phyloP scores from a whole-genome alignment of 2,329 filamentous ascomycete genomes.

The Diplodia intermedia region DNA sequence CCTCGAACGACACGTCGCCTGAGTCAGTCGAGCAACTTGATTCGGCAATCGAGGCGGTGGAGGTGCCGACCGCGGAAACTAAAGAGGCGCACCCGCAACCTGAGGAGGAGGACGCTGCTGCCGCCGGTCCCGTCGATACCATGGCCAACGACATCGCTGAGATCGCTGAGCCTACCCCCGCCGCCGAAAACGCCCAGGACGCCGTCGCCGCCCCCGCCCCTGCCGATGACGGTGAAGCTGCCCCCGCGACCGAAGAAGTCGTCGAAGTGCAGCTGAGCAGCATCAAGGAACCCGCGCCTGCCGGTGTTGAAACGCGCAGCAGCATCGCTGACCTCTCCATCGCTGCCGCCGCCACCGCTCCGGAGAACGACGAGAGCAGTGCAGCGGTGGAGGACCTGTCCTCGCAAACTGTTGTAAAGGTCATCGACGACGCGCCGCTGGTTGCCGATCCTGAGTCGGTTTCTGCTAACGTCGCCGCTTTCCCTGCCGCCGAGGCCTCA shows the following conservation, averaged over 20 bases:
- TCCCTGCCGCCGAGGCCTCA: conserved; percentile 13
- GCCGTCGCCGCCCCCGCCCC: neutral
- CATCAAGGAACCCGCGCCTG: conserved; percentile 22
- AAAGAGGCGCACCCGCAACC: neutral
- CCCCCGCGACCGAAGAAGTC: neutral
- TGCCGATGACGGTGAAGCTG: neutral
- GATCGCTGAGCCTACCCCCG: neutral
- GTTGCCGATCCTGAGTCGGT: neutral
- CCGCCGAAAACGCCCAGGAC: neutral
- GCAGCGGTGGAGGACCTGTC: neutral
- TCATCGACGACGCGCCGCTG: neutral
- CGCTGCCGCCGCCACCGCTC: neutral
- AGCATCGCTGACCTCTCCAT: neutral
- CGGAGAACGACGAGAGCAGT: neutral
- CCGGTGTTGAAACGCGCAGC: neutral
- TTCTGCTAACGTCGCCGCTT: neutral
- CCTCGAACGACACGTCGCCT: neutral
- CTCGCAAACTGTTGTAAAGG: neutral
- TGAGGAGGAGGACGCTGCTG: neutral
- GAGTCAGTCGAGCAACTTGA: conserved; percentile 24
- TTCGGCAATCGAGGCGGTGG: conserved; percentile 11
- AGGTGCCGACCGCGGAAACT: neutral
- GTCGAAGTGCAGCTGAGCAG: conserved; percentile 10
- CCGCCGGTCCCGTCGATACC: neutral
- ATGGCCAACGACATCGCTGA: neutral